Evolutionary conservation across 2,329 filamentous ascomycete genomes (phyloP).

Genomic region (Neonectria sp.): DNA sequence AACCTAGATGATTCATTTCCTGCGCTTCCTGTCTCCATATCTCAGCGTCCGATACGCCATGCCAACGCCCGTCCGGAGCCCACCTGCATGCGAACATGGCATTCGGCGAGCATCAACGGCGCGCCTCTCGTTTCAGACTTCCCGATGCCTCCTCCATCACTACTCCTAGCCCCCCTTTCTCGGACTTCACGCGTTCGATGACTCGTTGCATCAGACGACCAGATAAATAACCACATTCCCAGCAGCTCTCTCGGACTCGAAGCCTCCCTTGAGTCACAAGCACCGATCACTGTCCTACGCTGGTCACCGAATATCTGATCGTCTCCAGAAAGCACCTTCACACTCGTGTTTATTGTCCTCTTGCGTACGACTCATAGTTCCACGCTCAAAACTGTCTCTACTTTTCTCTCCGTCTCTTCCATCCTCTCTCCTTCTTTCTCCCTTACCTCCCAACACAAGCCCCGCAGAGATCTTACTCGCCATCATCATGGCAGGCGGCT

Average conservation of each 20-base stretch:
- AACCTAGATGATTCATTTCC: background rate
- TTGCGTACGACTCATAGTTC: conserved; percentile 30
- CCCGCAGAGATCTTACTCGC: conserved; percentile 4
- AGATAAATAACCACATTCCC: conserved; percentile 22
- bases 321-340: conserved; percentile 30
- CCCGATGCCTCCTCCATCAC: background rate
- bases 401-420: conserved; percentile 5
- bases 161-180: background rate
- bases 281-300: conserved; percentile 33
- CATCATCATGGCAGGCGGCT: conserved; percentile 35
- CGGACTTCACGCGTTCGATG: background rate
- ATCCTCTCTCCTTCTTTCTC: background rate
- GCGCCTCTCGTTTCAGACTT: conserved; percentile 26
- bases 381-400: conserved; percentile 19
- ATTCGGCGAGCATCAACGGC: background rate
- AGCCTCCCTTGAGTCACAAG: conserved; percentile 24
- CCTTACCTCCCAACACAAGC: background rate
- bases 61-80: conserved; percentile 2
- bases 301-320: conserved; percentile 32
- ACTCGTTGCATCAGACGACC: background rate
- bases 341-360: conserved; percentile 37
- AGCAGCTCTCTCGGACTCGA: conserved; percentile 15
- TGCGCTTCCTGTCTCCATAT: background rate
- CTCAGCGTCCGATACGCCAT: background rate
- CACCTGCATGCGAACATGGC: conserved; percentile 9